A percentile compares a stretch with the other conserved stretches of the same genome.
phyloP scores from a whole-genome alignment of 768 basidiomycete species.

The Rhodotorula toruloides region DNA sequence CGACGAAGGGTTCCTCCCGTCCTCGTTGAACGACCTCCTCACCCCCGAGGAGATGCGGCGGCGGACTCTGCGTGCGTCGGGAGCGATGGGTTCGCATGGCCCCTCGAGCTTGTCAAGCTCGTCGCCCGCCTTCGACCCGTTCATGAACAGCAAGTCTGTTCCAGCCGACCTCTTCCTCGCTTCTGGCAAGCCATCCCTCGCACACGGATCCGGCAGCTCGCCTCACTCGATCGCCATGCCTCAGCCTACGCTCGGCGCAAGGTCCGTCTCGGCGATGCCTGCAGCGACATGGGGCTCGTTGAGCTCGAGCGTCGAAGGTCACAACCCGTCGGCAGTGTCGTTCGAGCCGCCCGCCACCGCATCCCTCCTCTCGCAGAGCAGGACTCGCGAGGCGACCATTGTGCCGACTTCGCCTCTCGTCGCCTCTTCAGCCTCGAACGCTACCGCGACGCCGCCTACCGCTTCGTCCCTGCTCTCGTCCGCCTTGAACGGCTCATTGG shows the following conservation, averaged over 20 bases:
- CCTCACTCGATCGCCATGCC: neutral
- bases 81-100: neutral
- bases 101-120: constrained; percentile 17
- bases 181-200: neutral
- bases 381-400: constrained; percentile 2
- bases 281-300: constrained; percentile 1
- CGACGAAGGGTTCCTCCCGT: constrained; percentile 61
- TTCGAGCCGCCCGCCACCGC: constrained; percentile 15
- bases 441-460: neutral
- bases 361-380: constrained; percentile 17
- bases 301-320: constrained; percentile 9
- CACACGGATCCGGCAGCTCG: constrained; percentile 38
- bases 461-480: neutral
- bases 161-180: constrained; percentile 49
- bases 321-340: constrained; percentile 17
- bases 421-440: neutral
- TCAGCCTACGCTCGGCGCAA: neutral
- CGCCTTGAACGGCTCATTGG: neutral
- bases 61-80: constrained; percentile 53
- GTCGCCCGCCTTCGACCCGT: neutral
- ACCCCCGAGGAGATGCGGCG: constrained; percentile 81
- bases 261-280: constrained; percentile 2
- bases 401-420: neutral
- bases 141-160: constrained; percentile 44
- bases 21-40: constrained; percentile 77